Base-by-base conservation (phyloP, 495 filamentous ascomycete genomes). In the Daldinia loculata region DNA sequence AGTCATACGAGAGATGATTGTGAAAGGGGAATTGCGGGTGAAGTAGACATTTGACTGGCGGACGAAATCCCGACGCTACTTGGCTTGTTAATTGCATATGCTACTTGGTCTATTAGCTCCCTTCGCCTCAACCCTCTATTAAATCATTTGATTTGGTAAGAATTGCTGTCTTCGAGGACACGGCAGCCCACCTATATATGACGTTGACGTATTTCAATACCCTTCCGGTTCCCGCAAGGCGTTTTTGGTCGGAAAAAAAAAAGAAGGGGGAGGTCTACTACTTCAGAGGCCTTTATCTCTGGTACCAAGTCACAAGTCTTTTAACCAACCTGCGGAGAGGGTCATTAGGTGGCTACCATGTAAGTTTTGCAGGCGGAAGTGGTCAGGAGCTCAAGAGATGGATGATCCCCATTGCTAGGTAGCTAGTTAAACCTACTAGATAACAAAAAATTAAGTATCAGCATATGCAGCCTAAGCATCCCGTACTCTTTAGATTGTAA, bases 191-290 rank as follows among this genome's bases (percentile, higher is more conserved):
- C 38, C 24, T 43, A 53, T 53, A 22, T 29, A 43, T 43, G 24
- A 63, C 59, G 41, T 61, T 48, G 27, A 62, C 26, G 32, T 51
- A 39, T 56, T 63, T 38, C 30, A 17, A 56, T 55, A 17, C 56
- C 36, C 39, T 43, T 64, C 64, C 50, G 32, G 38, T 64, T 64
- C 39, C 43, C 39, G 60, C 63, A 50, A 68, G 70, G 64, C 70
- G 70, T 72, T 72, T 19, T 53, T 15, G 70, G 64, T 45, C 53
- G 63, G 60, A 50, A 65, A 65, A 32, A 26, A 67, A 71, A 41
- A 36, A 12, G 51, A 32, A 27, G 12, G 38, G 29, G 3, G 36
- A 51, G 48, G 22, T 12, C 56, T 56, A 41, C 32, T 45, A 29
- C 29, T 55, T 15, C 30, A 34, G 27, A 41, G 26, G 50, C 36